A percentile compares a stretch with the other conserved stretches of the same genome.
Evolutionary conservation across 2,329 filamentous ascomycete genomes (phyloP).

Genomic region (Tothia fuscella): DNA sequence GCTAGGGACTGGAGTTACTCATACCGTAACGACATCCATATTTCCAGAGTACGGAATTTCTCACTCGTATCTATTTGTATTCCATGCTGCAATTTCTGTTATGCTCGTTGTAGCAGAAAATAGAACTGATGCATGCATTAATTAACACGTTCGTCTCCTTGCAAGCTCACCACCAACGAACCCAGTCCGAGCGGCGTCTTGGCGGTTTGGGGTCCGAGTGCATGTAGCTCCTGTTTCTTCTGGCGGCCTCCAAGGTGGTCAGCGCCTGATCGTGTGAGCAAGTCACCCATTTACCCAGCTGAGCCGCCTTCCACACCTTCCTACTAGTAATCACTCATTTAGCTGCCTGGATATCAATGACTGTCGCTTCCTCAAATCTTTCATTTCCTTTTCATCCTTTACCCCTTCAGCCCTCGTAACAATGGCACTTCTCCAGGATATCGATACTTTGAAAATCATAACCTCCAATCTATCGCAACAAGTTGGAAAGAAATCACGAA

Average conservation of each 20-base stretch:
- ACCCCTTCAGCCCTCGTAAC: not conserved
- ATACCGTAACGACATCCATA: conserved; percentile 10
- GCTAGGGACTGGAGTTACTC: no score
- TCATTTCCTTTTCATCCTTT: not conserved
- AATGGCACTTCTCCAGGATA: conserved; percentile 5
- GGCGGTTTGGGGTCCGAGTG: no score
- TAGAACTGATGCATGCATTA: not conserved
- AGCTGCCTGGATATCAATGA: conserved; percentile 1
- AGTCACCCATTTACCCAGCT: not conserved
- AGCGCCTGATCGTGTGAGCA: no score
- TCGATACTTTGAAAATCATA: conserved; percentile 1
- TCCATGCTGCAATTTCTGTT: not conserved
- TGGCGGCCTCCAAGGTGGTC: no score
- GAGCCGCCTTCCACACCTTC: not conserved
- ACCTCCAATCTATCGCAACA: not conserved
- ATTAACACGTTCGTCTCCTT: no score
- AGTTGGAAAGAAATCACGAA: not conserved
- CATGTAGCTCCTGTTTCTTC: no score
- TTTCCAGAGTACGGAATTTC: no score
- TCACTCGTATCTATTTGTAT: not conserved
- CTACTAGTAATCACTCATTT: not conserved
- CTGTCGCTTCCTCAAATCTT: not conserved
- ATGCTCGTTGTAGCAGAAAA: not conserved
- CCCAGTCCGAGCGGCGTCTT: no score
- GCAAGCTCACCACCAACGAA: no score